phyloP scores from a whole-genome alignment of 345 rosid species.

The Acer negundo region DNA sequence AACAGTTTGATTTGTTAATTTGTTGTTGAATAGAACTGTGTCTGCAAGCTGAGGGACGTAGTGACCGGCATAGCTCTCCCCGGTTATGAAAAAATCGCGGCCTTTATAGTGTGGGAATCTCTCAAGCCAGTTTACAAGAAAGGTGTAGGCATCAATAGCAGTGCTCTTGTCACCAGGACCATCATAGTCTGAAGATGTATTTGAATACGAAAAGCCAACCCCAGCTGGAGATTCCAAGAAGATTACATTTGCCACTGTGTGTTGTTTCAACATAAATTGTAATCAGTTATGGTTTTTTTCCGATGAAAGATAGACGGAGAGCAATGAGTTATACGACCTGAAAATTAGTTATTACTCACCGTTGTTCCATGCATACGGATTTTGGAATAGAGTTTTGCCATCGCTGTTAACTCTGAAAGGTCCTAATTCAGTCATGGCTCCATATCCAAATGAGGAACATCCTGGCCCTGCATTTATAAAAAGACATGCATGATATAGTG shows the following conservation, averaged over 20 bases:
- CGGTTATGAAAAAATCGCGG: slow-evolving; percentile 36
- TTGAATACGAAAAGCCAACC: slow-evolving; percentile 24
- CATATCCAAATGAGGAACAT: slow-evolving; percentile 41
- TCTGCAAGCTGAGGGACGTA: slow-evolving; percentile 36
- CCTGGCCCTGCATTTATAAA: slow-evolving; percentile 46
- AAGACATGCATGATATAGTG: no score
- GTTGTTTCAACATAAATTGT: neutral
- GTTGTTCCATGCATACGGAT: slow-evolving; percentile 37
- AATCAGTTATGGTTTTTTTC: neutral
- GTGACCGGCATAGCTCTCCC: slow-evolving; percentile 46
- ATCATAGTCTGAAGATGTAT: slow-evolving; percentile 15
- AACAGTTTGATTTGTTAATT: slow-evolving; percentile 19
- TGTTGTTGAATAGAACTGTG: slow-evolving; percentile 28
- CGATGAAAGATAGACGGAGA: no score
- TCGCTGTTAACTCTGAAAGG: slow-evolving; percentile 40
- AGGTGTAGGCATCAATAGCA: slow-evolving; percentile 32
- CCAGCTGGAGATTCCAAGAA: slow-evolving; percentile 23
- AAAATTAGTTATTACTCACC: slow-evolving; percentile 18
- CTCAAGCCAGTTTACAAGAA: slow-evolving; percentile 42
- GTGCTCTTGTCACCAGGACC: slow-evolving; percentile 21
- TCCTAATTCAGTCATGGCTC: slow-evolving; percentile 46
- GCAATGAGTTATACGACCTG: no score
- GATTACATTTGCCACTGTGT: slow-evolving; percentile 23
- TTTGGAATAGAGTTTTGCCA: slow-evolving; percentile 33
- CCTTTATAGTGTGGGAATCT: slow-evolving; percentile 35